These are phyloP conservation scores for Zygoascus ofunaensis DNA, from an alignment of 805 yeast species.

Conservation along the genomic window DNA sequence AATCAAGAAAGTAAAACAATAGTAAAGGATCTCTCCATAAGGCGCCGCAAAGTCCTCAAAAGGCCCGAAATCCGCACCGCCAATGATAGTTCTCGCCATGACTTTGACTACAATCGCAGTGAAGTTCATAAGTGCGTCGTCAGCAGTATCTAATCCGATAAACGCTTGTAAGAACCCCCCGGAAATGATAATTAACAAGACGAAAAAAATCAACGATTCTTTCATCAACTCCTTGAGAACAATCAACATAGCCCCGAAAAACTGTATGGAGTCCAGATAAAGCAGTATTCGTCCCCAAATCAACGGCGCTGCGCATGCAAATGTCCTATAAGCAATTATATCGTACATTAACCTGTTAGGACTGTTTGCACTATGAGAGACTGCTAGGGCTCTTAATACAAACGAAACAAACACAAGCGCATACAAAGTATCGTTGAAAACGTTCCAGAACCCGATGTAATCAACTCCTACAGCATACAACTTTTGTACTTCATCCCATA, in stretches of 20 bases:
- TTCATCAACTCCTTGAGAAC: conserved; percentile 79
- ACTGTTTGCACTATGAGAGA: conserved; percentile 12
- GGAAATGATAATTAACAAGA: conserved; percentile 57
- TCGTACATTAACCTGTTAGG: conserved; percentile 29
- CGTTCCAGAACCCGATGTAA: conserved; percentile 71
- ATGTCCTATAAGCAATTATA: conserved; percentile 51
- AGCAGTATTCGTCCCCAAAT: conserved; percentile 76
- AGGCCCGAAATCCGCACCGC: conserved; percentile 62
- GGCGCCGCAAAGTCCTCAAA: conserved; percentile 73
- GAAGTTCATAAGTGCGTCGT: conserved; percentile 51
- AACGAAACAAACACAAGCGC: conserved; percentile 44
- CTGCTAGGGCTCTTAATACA: conserved; percentile 42
- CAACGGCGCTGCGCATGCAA: conserved; percentile 76
- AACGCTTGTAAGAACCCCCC: conserved; percentile 82
- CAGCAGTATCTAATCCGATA: conserved; percentile 78
- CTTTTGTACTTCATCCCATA: conserved; percentile 60
- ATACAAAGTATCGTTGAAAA: conserved; percentile 66
- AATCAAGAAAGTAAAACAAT: conserved; percentile 66
- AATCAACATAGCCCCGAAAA: conserved; percentile 84
- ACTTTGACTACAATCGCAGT: conserved; percentile 55
- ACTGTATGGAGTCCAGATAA: conserved; percentile 67
- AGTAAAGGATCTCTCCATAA: conserved; percentile 71
- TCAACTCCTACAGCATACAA: conserved; percentile 66
- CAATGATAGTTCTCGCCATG: conserved; percentile 62
- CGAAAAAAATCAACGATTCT: conserved; percentile 76